Evolutionary conservation across 495 filamentous ascomycete genomes (phyloP), one percentile per base, ranked within the genome.

Genomic region (Podospora bellae-mahoneyi): DNA sequence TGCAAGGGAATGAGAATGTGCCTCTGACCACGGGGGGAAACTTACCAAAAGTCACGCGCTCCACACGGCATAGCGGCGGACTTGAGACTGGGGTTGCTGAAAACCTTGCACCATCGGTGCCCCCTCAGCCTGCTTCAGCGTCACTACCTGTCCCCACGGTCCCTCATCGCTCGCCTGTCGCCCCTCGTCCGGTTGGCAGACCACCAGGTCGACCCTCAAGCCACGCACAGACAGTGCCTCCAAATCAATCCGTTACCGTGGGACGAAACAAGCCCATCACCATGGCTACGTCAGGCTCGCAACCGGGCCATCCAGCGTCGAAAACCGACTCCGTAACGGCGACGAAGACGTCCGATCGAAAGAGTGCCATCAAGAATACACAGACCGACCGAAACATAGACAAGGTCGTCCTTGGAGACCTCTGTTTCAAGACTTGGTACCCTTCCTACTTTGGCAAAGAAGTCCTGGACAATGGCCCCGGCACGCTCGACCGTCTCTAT

Each of bases 391-490:
- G 87, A 64, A 91, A 90, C 74, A 85, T 93, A 67, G 86, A 91
- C 68, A 87, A 89, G 73, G 89, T 95, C 58, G 85, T 92, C 62
- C 80, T 95, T 64, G 92, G 92, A 3, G 84, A 90, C 70, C 82
- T 90, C 9, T 84, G 86, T 19, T 92, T 95, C 81, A 84, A 85
- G 62, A 86, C 92, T 5, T 93, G 90, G 89, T 93, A 92, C 78
- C 87, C 91, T 1, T 84, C 81, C 27, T 93, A 88, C 70, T 93
- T 93, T 73, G 90, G 89, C 0, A 91, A 93, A 68, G 91, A 93
- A 62, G 84, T 94, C 18, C 82, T 92, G 26, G 87, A 75, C 26
- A 74, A 77, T 30, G 26, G 65, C 6, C 62, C 75, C 4, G 68
- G 66, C 53, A 78, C 84, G 64, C 76, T 86, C 15, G 87, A 89